These are phyloP conservation scores for Candida glucosophila DNA, from an alignment of 1,139 yeast species.

Conservation along the genomic window DNA sequence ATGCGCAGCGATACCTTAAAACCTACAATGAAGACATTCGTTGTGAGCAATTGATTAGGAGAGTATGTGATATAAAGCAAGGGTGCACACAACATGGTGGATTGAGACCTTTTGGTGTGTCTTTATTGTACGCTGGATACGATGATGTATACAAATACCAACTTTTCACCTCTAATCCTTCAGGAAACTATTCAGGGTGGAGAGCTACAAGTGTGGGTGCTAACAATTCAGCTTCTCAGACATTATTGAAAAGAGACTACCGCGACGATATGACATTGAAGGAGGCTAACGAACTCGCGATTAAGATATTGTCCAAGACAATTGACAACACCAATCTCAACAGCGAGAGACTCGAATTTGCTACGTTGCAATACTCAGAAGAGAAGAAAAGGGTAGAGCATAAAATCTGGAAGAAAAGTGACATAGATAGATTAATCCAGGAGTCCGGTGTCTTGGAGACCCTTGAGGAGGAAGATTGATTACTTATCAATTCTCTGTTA, in stretches of 20 bases:
- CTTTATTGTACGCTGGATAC: conserved; percentile 92
- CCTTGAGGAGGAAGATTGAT: conserved; percentile 13
- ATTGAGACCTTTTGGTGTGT: conserved; percentile 94
- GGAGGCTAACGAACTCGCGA: conserved; percentile 81
- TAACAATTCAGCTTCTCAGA: conserved; percentile 92
- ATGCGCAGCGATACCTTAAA: conserved; percentile 78
- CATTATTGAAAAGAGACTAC: conserved; percentile 89
- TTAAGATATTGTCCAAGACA: conserved; percentile 88
- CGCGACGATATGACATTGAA: conserved; percentile 70
- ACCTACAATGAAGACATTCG: conserved; percentile 89
- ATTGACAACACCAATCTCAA: conserved; percentile 84
- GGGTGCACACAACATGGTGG: conserved; percentile 99
- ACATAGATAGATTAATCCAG: conserved; percentile 66
- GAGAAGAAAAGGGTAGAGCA: conserved; percentile 47
- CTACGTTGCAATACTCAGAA: conserved; percentile 54
- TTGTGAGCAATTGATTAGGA: conserved; percentile 79
- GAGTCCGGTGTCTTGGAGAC: conserved; percentile 60
- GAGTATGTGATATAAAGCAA: conserved; percentile 89
- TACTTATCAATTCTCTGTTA: no score
- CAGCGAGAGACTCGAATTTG: conserved; percentile 83
- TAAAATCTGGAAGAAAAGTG: conserved; percentile 72
- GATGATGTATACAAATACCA: conserved; percentile 89
- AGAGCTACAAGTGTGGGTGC: conserved; percentile 97
- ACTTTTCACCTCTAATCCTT: conserved; percentile 89
- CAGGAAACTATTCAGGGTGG: conserved; percentile 98